Base-by-base conservation (phyloP, 2,329 filamentous ascomycete genomes). In the Pyricularia sp. region DNA sequence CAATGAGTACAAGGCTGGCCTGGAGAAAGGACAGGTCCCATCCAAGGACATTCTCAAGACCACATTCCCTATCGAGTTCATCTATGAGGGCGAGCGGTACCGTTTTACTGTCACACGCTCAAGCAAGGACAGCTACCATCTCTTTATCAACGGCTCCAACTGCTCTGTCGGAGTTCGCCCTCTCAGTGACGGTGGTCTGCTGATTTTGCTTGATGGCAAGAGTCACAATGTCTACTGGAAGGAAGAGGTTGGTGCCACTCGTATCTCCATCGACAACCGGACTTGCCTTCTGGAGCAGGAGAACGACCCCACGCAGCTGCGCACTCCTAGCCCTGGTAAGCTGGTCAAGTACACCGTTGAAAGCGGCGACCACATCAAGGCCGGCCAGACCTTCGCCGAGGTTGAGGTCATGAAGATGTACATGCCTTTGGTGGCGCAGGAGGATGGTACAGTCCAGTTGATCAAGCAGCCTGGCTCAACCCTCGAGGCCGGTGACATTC, bases 391-490 rank as follows among this genome's bases (percentile, higher is more conserved):
- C 40, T 99, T 92, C 73, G 94, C 94, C 65, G 94, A 99, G 77
- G 93, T 99, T 55, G 94, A 99, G 79, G 94, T 99, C 78, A 99
- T 99, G 94, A 99, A 99, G 84, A 99, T 99, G 94, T 97, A 97
- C 84, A 99, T 99, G 94, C 94, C 94, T 72, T 83, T 99, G 65
- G 84, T 99, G 67, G 90, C 94, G 2, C 89, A 93, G 74, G 94
- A 99, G 76, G 94, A 96, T 71, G 94, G 94, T 81, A 84, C 96
- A 65, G 93, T 99, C 65, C 94, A 97, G 80, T 85, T 99, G 72
- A 96, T 99, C 82, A 99, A 99, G 85, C 94, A 97, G 79, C 94
- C 94, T 68, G 94, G 94, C 75, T 90, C 94, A n/a, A 96, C 92
- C 22, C 89, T 99, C 62, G 93, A 97, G 77, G 94, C 94, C 74